phyloP scores from a whole-genome alignment of 1,284 basidiomycete species.

The Sparassis latifolia region DNA sequence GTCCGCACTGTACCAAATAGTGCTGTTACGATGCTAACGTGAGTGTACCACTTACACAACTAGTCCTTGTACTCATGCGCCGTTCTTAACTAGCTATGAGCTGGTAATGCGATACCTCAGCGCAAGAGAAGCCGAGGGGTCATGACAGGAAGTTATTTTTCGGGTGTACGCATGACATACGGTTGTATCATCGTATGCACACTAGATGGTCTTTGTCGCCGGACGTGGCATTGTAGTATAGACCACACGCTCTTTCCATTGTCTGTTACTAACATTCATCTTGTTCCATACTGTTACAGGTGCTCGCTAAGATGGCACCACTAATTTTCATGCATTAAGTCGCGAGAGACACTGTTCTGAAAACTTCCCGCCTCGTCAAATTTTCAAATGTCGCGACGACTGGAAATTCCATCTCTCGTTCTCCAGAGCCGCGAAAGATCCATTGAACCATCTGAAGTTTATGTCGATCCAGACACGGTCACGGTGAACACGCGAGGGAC shows the following conservation, averaged over 20 bases:
- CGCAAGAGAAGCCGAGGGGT: conserved; percentile 5
- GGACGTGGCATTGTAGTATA: conserved; percentile 17
- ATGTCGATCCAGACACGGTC: too few relatives aligned
- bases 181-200: background rate
- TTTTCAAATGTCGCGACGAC: too few relatives aligned
- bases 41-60: conserved; percentile 31
- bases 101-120: conserved; percentile 57
- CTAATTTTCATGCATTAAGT: too few relatives aligned
- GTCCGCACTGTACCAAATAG: conserved; percentile 90
- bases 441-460: too few relatives aligned
- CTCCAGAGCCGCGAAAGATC: too few relatives aligned
- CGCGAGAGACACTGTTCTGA: too few relatives aligned
- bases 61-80: background rate
- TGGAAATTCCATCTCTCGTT: too few relatives aligned
- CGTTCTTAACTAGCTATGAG: conserved; percentile 44
- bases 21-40: conserved; percentile 93
- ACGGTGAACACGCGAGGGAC: too few relatives aligned
- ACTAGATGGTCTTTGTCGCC: background rate
- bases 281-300: too few relatives aligned
- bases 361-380: too few relatives aligned
- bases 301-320: too few relatives aligned
- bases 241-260: conserved; percentile 15
- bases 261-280: background rate
- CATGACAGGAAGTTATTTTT: background rate
- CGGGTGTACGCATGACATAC: background rate